Evolutionary conservation across 2,329 filamentous ascomycete species (phyloP).

Genomic region (Botrytis medusae): DNA sequence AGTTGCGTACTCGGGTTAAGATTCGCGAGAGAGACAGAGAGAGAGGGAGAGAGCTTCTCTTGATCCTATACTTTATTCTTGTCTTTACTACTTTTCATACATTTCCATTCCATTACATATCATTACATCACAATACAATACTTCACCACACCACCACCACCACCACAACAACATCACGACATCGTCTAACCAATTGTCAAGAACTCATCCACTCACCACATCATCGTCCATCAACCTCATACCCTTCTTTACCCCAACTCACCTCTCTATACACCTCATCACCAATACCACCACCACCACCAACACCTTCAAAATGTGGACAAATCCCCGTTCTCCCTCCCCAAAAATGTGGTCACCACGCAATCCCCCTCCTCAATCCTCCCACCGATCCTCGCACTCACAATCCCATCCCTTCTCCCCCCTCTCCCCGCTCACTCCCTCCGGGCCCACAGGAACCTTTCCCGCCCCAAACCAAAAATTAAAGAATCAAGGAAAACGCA

Average conservation of each 20-base stretch:
- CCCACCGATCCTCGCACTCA: not conserved
- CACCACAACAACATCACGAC: too few relatives aligned
- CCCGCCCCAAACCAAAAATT: slow-evolving; percentile 29
- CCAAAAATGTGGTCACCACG: slow-evolving; percentile 14
- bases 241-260: not conserved
- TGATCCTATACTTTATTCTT: not conserved
- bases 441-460: not conserved
- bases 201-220: not conserved
- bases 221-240: not conserved
- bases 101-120: not conserved
- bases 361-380: slow-evolving; percentile 5
- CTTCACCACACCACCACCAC: too few relatives aligned
- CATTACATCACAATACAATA: not conserved
- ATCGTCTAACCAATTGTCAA: not conserved
- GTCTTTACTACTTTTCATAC: not conserved
- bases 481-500: slow-evolving; percentile 51
- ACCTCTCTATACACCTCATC: not conserved
- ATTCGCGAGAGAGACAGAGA: not conserved
- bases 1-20: slow-evolving; percentile 9
- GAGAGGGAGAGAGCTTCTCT: not conserved
- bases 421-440: slow-evolving; percentile 28
- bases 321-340: slow-evolving; percentile 3
- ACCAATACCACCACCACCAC: not conserved
- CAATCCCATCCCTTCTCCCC: slow-evolving; percentile 25
- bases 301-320: slow-evolving; percentile 1